Evolutionary conservation across 371 early-diverging fungal species (phyloP), one percentile per base, ranked within the genome.

Genomic region (Batkoa obscura): DNA sequence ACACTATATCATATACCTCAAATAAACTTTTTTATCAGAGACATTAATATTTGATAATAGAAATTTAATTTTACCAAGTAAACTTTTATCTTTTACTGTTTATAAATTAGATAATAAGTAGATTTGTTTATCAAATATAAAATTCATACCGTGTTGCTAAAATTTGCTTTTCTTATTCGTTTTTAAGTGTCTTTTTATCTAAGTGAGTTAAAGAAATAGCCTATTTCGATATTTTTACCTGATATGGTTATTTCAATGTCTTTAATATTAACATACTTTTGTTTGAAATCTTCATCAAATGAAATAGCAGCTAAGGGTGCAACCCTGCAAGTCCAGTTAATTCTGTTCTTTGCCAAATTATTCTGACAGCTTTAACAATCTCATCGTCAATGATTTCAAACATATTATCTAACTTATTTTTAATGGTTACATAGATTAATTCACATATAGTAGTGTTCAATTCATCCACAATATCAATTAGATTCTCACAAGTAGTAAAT

Each of bases 361-460:
- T 93, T 67, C 91, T 92, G 72, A 93, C 92, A 37, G 93, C 93
- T 2, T 94, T 92, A 65, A 94, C 92, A 38, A 94, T 81, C 67
- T 95, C 94, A 69, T 95, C 96, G 59, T 87, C 94, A 48, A 72
- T 74, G 2, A 95, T 88, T 47, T 82, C 73, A 35, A 94, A 72
- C 65, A 90, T 82, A 49, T 87, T 92, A 62, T 87, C 85, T 9
- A 85, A 66, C n/a, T 79, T 60, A 0, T 62, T 60, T 35, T 66
- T 61, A 49, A 83, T 81, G 1, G 94, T 56, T 6, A 87, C 71
- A 66, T 85, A 93, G 4, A 77, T 80, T 61, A 93, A 90, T 58
- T 81, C 72, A 15, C 94, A 93, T 0, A 94, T 92, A 45, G 86
- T 76, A 10, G 94, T 93, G 8, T 93, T 90, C 0, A 94, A 84